These are phyloP conservation scores for Boletus semigastroideus DNA, from an alignment of 1,284 basidiomycete species.

Conservation along the genomic window DNA sequence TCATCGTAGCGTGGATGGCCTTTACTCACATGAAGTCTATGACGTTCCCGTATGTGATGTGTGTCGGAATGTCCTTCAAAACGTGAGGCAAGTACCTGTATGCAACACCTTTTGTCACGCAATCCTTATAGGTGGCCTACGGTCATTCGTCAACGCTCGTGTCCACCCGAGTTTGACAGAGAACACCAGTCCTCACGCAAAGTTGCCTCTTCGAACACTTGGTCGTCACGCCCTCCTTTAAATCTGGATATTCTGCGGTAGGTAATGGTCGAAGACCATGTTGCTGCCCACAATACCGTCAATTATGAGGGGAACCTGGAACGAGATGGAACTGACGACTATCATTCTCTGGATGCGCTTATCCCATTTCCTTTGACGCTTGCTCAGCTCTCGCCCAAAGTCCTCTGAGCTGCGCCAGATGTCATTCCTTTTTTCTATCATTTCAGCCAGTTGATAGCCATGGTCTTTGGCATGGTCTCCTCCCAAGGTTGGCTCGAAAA, in stretches of 20 bases:
- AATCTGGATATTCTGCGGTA: conserved; percentile 6
- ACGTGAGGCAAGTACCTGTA: not conserved
- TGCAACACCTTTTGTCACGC: not conserved
- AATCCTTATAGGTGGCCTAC: not conserved
- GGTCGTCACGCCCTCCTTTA: conserved; percentile 6
- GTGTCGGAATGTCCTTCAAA: not conserved
- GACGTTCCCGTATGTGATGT: not conserved
- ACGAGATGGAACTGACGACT: not conserved
- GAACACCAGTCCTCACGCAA: not conserved
- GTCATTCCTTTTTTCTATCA: not conserved
- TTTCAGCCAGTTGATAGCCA: not conserved
- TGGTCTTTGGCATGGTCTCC: not conserved
- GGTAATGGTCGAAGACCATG: conserved; percentile 7
- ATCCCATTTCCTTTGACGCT: conserved; percentile 5
- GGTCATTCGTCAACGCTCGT: not conserved
- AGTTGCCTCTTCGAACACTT: conserved; percentile 3
- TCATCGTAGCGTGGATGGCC: too few relatives aligned
- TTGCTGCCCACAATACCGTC: not conserved
- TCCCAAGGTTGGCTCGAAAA: conserved; percentile 2
- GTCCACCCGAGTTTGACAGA: not conserved
- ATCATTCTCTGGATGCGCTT: conserved; percentile 1
- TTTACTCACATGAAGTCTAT: not conserved
- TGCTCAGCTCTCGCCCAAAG: not conserved
- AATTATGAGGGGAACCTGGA: not conserved
- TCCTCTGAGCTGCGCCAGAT: not conserved